Base-by-base conservation (phyloP, 352 stramenopile species). In the Phytophthora multivora region DNA sequence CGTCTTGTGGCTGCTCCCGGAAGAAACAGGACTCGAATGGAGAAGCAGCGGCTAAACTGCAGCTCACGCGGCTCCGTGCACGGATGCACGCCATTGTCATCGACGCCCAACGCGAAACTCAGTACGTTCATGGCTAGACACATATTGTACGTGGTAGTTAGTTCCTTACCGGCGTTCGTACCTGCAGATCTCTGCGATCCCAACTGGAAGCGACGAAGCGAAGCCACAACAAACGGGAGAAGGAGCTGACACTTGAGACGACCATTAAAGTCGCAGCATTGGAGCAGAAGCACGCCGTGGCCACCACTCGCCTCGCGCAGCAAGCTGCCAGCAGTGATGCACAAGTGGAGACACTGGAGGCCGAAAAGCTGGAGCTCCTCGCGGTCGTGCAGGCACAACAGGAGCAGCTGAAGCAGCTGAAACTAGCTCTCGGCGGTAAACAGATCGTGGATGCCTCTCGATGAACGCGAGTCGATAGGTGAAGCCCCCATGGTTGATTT, bases 81-180 rank as follows among this genome's bases (percentile, higher is more conserved):
- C 71, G 59, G 8, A 85, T 88, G 77, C 78, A 86, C 41, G 62
- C 71, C n/a, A 70, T 82, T 30, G 77, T 83, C 23, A 60, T 79
- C 10, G 71, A 88, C 23, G 67, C 66, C 1, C 71, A 85, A 52
- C 54, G 63, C 0, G 75, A 89, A 51, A 71, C 69, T 15, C 52
- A 81, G 76, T 86, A 76, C 51, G 60, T 55, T 56, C 3, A 26
- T 23, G 16, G 21, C 21, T 23, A 23, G 21, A 23, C 42, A 41
- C 15, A 16, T 5, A 16, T 6, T 18, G 16, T 12, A 33, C 2
- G 16, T 40, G 9, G 19, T 5, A 52, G 11, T 16, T 55, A 54
- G 50, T 55, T 16, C 46, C 56, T 74, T 53, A 66, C 43, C 40
- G 18, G 51, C 59, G 18, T 5, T 40, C 35, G 6, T 40, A 6